Conservation (phyloP, 345 rosid species). For the Citrus mangshanensis region DNA sequence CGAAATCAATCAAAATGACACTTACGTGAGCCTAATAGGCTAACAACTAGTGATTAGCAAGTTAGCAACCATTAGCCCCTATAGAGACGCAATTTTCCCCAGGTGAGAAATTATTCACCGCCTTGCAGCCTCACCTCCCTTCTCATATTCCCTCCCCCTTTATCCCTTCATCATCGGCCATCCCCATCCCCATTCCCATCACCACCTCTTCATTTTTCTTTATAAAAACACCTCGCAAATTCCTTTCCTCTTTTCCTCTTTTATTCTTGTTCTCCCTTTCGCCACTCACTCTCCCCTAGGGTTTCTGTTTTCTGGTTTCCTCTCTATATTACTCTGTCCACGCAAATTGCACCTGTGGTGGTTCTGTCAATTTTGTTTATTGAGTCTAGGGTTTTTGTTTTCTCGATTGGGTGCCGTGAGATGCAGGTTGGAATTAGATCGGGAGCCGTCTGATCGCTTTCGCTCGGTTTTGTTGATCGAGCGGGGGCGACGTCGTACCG, state of each 20-base stretch:
- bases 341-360: not conserved
- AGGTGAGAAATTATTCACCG: constrained; percentile 2
- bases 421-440: constrained; percentile 52
- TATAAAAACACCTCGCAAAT: not conserved
- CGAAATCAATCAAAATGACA: too few relatives aligned
- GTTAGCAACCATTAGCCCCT: too few relatives aligned
- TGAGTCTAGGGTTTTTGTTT: constrained; percentile 10
- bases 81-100: too few relatives aligned
- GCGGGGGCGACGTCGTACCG: constrained; percentile 18
- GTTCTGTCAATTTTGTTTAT: not conserved
- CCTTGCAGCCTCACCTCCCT: not conserved
- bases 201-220: too few relatives aligned
- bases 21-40: too few relatives aligned
- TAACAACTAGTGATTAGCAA: too few relatives aligned
- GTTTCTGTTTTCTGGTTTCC: constrained; percentile 1
- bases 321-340: not conserved
- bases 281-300: constrained; percentile 4
- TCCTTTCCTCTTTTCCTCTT: too few relatives aligned
- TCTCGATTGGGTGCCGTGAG: constrained; percentile 20
- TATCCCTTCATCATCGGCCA: not conserved
- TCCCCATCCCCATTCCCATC: not conserved
- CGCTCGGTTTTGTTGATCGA: constrained; percentile 14
- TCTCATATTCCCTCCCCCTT: not conserved
- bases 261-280: not conserved
- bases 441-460: constrained; percentile 48